Conservation (phyloP, 805 yeast genomes). For the Pichia cabralensis region DNA sequence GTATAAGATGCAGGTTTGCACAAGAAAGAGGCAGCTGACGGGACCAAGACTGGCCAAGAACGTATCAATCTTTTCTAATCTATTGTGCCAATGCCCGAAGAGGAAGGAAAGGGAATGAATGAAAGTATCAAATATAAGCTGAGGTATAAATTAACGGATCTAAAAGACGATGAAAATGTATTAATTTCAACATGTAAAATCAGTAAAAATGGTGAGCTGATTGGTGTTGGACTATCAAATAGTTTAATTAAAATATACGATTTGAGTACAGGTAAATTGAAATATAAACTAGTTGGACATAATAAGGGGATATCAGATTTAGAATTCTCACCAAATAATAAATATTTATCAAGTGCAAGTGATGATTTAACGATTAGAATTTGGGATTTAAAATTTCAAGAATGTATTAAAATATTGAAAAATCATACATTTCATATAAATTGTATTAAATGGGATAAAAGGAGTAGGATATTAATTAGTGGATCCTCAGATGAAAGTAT, state of each 20-base stretch:
- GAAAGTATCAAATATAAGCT: too few species aligned
- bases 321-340: slow-evolving; percentile 67
- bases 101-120: too few species aligned
- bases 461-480: slow-evolving; percentile 70
- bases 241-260: slow-evolving; percentile 52
- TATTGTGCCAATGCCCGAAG: too few species aligned
- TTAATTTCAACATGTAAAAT: slow-evolving; percentile 40
- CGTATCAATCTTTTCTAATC: too few species aligned
- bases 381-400: slow-evolving; percentile 50
- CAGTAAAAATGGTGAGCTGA: slow-evolving; percentile 46
- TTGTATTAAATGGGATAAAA: slow-evolving; percentile 54
- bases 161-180: slow-evolving; percentile 11
- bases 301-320: slow-evolving; percentile 63
- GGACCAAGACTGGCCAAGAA: too few species aligned
- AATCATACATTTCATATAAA: slow-evolving; percentile 86
- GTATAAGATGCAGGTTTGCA: too few species aligned
- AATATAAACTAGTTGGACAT: slow-evolving; percentile 44
- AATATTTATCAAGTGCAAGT: slow-evolving; percentile 70
- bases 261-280: slow-evolving; percentile 23
- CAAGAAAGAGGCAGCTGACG: too few species aligned
- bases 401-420: slow-evolving; percentile 39
- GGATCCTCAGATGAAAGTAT: slow-evolving; percentile 90
- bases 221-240: slow-evolving; percentile 56
- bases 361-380: slow-evolving; percentile 76
- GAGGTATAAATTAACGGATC: too few species aligned